These are phyloP conservation scores for Asterochloris sp. DNA, from an alignment of 139 green algal genomes.

Conservation along the genomic window DNA sequence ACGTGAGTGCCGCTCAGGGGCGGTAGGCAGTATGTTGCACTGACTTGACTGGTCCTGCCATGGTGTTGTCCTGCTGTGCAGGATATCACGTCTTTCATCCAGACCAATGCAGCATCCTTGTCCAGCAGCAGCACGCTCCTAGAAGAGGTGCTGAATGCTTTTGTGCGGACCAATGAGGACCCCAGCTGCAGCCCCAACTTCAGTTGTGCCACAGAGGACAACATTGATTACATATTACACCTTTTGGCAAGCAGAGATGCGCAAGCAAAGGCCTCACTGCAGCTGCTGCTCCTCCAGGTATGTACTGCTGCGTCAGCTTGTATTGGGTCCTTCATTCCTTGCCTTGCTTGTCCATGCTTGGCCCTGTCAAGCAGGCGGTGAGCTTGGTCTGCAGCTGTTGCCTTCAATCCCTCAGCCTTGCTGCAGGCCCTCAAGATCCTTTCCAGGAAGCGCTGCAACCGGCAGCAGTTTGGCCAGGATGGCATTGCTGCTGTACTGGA, in stretches of 20 bases:
- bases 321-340: neutral
- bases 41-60: neutral
- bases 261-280: slow-evolving; percentile 10
- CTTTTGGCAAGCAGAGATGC: slow-evolving; percentile 18
- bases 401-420: neutral
- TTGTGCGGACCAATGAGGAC: slow-evolving; percentile 43
- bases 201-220: slow-evolving; percentile 20
- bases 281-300: slow-evolving; percentile 26
- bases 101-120: neutral
- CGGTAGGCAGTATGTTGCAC: neutral
- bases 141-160: slow-evolving; percentile 24
- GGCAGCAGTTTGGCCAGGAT: slow-evolving; percentile 26
- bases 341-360: too few species aligned
- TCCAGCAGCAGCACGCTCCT: neutral
- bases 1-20: neutral
- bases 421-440: slow-evolving; percentile 57
- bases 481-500: slow-evolving; percentile 26
- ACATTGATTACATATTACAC: slow-evolving; percentile 14
- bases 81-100: slow-evolving; percentile 3
- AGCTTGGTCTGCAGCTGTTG: neutral
- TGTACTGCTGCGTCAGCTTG: neutral
- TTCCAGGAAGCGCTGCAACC: slow-evolving; percentile 56
- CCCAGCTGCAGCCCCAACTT: slow-evolving; percentile 38
- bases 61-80: neutral
- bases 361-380: neutral